Evolutionary conservation across 257 asterid genomes (phyloP).

Genomic region (Solanum arcanum): DNA sequence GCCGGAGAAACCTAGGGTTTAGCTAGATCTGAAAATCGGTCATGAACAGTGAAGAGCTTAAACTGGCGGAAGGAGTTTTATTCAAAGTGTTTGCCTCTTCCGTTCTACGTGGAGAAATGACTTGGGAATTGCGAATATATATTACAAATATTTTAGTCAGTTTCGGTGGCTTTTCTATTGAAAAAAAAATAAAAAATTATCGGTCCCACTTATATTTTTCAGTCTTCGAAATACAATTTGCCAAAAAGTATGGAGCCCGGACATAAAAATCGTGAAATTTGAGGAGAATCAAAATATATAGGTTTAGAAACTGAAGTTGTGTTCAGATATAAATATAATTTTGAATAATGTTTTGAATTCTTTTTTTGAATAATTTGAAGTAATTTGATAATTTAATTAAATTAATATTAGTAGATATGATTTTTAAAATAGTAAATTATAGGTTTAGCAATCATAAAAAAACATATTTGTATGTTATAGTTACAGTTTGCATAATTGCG

Average conservation of each 20-base stretch:
- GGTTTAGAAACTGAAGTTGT: neutral
- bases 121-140: neutral
- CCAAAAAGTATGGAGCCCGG: neutral
- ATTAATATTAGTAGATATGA: too few relatives aligned
- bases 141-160: neutral
- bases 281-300: neutral
- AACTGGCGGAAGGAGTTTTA: neutral
- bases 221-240: neutral
- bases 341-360: too few relatives aligned
- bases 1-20: neutral
- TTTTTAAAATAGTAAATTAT: too few relatives aligned
- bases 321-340: neutral
- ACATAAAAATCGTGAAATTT: too few relatives aligned
- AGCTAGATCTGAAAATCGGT: neutral
- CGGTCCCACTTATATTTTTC: neutral
- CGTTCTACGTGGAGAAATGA: neutral
- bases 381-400: too few relatives aligned
- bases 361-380: neutral
- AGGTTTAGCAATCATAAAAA: too few relatives aligned
- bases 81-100: neutral
- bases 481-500: too few relatives aligned
- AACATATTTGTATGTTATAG: too few relatives aligned
- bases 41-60: neutral
- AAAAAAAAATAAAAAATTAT: too few relatives aligned
- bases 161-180: neutral